A percentile compares a stretch with the other conserved stretches of the same genome.
Evolutionary conservation across 768 basidiomycete genomes (phyloP).

Genomic region (Pulveroboletus ravenelii): DNA sequence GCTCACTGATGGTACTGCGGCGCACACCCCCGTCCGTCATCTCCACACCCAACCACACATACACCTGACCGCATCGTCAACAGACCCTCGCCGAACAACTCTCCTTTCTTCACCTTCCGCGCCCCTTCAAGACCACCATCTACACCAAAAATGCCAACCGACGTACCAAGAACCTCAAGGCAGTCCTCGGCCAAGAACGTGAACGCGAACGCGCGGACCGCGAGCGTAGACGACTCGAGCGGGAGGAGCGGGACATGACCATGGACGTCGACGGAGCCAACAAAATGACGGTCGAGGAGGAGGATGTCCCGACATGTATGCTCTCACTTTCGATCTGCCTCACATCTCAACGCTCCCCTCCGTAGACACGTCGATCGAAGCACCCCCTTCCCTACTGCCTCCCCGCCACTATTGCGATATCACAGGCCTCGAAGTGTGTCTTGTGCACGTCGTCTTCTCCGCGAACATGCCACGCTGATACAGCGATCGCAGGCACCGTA

Average conservation of each 20-base stretch:
- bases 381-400: constrained; percentile 76
- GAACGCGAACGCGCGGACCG: constrained; percentile 70
- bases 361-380: constrained; percentile 75
- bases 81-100: constrained; percentile 72
- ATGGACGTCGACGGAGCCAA: constrained; percentile 53
- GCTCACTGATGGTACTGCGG: neutral
- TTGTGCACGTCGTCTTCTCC: neutral
- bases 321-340: neutral
- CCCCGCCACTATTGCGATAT: constrained; percentile 81
- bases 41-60: neutral
- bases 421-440: constrained; percentile 68
- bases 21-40: constrained; percentile 20
- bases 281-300: constrained; percentile 30
- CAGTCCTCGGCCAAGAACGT: constrained; percentile 71
- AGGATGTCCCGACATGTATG: constrained; percentile 72
- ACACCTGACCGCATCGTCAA: neutral
- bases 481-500: constrained; percentile 54
- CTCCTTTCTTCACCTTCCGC: constrained; percentile 63
- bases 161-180: constrained; percentile 75
- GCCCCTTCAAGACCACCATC: constrained; percentile 73
- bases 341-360: neutral
- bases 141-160: constrained; percentile 69
- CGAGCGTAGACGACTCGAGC: constrained; percentile 51
- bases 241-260: constrained; percentile 35
- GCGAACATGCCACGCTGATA: neutral